Evolutionary conservation across 805 yeast species (phyloP).

Genomic region (Myxozyma vanderwaltii): DNA sequence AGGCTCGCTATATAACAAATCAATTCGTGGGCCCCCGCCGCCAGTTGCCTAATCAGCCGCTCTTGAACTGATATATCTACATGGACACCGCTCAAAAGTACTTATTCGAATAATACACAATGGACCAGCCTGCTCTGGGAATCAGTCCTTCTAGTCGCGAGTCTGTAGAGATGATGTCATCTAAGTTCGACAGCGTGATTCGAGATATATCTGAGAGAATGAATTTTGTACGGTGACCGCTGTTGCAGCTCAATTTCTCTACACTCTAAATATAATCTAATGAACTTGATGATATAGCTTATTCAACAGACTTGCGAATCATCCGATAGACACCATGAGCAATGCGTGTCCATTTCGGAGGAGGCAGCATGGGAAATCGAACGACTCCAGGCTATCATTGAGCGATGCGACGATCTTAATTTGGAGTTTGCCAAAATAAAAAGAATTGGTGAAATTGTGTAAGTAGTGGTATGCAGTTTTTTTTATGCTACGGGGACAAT

Average conservation of each 20-base stretch:
- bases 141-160: conserved; percentile 4
- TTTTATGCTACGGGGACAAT: neutral
- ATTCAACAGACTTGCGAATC: conserved; percentile 30
- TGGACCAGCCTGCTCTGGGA: neutral
- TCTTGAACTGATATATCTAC: neutral
- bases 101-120: too few species aligned
- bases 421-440: conserved; percentile 34
- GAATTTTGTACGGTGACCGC: conserved; percentile 15
- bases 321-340: conserved; percentile 28
- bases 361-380: conserved; percentile 28
- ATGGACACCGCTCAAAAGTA: too few species aligned
- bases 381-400: conserved; percentile 11
- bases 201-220: conserved; percentile 22
- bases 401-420: conserved; percentile 30
- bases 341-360: conserved; percentile 24
- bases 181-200: conserved; percentile 21
- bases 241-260: neutral
- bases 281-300: conserved; percentile 3
- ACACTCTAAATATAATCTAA: neutral
- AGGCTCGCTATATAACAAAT: too few species aligned
- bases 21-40: neutral
- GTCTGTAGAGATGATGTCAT: conserved; percentile 13
- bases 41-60: neutral
- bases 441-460: conserved; percentile 32
- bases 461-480: neutral